Base-by-base conservation (phyloP, 2,329 filamentous ascomycete genomes). In the Aspergillus versicolor region DNA sequence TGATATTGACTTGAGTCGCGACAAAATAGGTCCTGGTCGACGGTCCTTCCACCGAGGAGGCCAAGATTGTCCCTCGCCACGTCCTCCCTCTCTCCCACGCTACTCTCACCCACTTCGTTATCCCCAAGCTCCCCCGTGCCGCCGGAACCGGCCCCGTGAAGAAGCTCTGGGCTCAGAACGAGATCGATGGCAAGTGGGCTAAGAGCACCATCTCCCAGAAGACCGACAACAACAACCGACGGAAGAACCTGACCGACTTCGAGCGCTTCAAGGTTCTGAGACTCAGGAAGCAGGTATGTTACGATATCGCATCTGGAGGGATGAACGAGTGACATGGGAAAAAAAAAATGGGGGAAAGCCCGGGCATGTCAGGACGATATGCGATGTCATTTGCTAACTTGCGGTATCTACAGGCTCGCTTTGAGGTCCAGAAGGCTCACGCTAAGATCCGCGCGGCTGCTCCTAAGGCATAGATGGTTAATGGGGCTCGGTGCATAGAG, bases 191-290 rank as follows among this genome's bases (percentile, higher is more conserved):
- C 78, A 95, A 95, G 85, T 97, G 92, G 90, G 87, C 88, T 77
- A 85, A 90, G 82, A 92, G 86, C 84, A 87, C 87, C 80, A 96
- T 90, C 88, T 91, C 92, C 75, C 94, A 99, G 91, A 92, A 91
- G 86, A 87, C 90, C 77, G 87, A 87, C 70, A 89, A 91, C 82
- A 85, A 86, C 73, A 85, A 90, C 81, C 89, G 91, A 83, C 90
- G 94, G 85, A 89, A 89, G 83, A 86, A 87, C 74, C 85, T 99
- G 69, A 95, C 88, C 81, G 94, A 99, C 86, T 99, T 99, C 78
- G 94, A 99, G 85, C 89, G 94, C 80, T 99, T 97, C 91, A 97
- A 99, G 90, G 94, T 97, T 74, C 85, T 97, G 87, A 89, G 93
- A 81, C 85, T 97, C 82, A 95, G 93, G 89, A 99, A 99, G 88